Base-by-base conservation (phyloP, 2,329 filamentous ascomycete genomes). In the Aspergillus eucalypticola region DNA sequence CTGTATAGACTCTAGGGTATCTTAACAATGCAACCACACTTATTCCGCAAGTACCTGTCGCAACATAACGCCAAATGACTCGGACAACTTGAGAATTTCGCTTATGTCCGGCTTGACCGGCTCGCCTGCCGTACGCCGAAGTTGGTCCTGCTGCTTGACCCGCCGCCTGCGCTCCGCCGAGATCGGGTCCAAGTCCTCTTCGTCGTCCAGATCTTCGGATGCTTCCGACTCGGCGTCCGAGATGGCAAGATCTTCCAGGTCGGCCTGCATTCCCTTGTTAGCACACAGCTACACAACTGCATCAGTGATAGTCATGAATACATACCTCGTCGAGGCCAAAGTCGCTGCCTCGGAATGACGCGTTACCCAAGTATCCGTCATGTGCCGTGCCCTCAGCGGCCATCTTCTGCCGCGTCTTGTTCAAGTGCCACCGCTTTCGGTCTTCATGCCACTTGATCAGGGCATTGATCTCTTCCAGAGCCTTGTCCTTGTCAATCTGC, bases 371-470 rank as follows among this genome's bases (percentile, higher is more conserved):
- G 6, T 83, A 82, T 55, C 79, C 76, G 59, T 83, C 76, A 19
- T 73, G 76, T 5, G 73, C 72, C 8, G 78, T 82, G 3, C 87
- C 88, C 70, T 94, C 92, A 2, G 92, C 92, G 0, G 95, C 95
- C 95, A 99, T 98, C 83, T 99, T 99, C 80, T 98, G 95, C 56
- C 93, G 83, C 8, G 95, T 99, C 83, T 99, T 99, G 78, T 96
- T 92, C 62, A 94, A 88, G 74, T 99, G 95, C 95, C 95, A 99
- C 79, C 94, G 94, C 83, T 99, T 98, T 58, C 95, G 84, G 44
- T 91, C 91, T 73, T 93, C 91, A 76, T 99, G 95, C 95, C 95
- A 99, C 51, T 88, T 83, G 67, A 99, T 95, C 53, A 99, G 82
- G 29, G 84, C 81, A 71, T 98, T 87, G 71, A 98, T 93, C 78